Base-by-base conservation (phyloP, 2,329 filamentous ascomycete species). In the Xylaria sp. region DNA sequence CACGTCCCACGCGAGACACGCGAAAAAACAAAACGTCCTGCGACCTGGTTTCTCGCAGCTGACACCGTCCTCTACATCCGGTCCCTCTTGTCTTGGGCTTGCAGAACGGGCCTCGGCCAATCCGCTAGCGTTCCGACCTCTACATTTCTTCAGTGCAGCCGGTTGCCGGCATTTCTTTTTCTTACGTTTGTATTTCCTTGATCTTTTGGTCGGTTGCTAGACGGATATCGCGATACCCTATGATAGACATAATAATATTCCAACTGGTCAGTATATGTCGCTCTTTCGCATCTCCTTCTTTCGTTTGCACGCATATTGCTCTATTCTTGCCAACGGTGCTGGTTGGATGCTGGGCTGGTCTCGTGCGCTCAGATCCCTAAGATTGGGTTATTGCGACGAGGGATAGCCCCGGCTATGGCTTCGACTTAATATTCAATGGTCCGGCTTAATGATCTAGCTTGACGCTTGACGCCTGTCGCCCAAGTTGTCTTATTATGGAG, bases 221-320 rank as follows among this genome's bases (percentile, higher is more conserved):
- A 78, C 73, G 68, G 66, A 72, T 75, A 72, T 70, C 72, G 73
- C 75, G 76, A 78, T 78, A 78, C 76, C 77, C 76, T 70, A 71
- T 74, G 70, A 77, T 78, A 78, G 77, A 78, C 70, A 62, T 75
- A 73, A 74, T 77, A 74, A 67, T 75, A 69, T 45, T 70, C 66
- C 56, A 67, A 70, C 66, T 70, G 75, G 77, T 78, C 56, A 77
- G 77, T 77, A 68, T 68, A 60, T 58, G 41, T 58, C 61, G 45
- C 72, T 73, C 36, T 43, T 65, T 57, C 20, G 10, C 53, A 20
- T 60, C n/a, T 52, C 7, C 2, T 15, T 32, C 18, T 43, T 23
- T 28, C n/a, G 13, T 45, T 32, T 39, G n/a, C n/a, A 34, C 15
- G 34, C 20, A 5, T 23, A n/a, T 67, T 59, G 20, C 52, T 52